Percentiles rank a stretch among this genome's conserved stretches.
Evolutionary conservation across 306 rosid genomes (phyloP).

Genomic region (Casuarina equisetifolia): DNA sequence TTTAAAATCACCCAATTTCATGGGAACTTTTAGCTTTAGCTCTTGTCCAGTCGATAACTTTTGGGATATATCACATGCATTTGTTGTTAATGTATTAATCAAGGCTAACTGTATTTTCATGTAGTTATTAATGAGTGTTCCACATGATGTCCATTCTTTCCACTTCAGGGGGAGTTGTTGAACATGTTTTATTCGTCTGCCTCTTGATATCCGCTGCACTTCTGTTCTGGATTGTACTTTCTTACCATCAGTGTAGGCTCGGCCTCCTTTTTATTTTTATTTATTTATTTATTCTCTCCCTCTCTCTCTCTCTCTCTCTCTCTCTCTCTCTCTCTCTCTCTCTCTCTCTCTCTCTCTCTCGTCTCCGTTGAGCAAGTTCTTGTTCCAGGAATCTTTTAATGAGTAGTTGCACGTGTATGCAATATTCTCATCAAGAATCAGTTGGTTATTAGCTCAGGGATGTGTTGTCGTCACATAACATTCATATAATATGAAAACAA

Average conservation of each 20-base stretch:
- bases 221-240: neutral
- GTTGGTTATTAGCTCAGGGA: neutral
- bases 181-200: neutral
- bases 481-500: conserved; percentile 1
- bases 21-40: no score
- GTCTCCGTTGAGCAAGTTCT: neutral
- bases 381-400: neutral
- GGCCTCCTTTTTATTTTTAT: neutral
- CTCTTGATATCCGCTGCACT: neutral
- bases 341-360: neutral
- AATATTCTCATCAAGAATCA: neutral
- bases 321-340: no score
- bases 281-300: no score
- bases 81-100: neutral
- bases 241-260: neutral
- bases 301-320: no score
- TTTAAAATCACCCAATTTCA: no score
- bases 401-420: neutral
- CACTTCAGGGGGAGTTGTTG: neutral
- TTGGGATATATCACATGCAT: no score
- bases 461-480: neutral
- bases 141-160: neutral
- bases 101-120: neutral
- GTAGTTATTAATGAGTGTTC: neutral
- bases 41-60: no score